Evolutionary conservation across 768 basidiomycete species (phyloP), one percentile per base, ranked within the genome.

Genomic region (Coprinopsis marcescibilis): DNA sequence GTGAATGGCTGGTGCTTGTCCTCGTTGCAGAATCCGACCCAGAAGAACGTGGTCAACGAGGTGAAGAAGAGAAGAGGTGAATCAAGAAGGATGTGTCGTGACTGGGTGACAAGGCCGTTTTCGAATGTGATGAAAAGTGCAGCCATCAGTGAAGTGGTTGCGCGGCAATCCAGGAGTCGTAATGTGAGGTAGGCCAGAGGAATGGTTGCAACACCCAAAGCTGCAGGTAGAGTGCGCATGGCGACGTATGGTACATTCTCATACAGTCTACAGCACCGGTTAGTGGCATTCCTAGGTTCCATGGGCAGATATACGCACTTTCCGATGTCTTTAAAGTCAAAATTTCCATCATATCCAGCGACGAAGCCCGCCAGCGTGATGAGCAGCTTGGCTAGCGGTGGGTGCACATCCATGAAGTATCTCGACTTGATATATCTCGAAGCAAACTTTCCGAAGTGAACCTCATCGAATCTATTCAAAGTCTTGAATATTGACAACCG

Each of bases 11-110:
- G 72, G 44, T 83, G 74, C 61, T 80, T 84, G 69, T 96, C 86
- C 64, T 95, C 91, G 66, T 92, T 93, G 61, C 77, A 84, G 69
- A 99, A 99, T 1, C 86, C 81, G 52, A 81, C 76, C 84, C 93
- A 99, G 45, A 89, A 65, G 65, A 94, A 91, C 40, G 76, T 69
- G 2, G 91, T 85, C 24, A 96, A 80, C 0, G 90, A 90, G 19
- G 94, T 97, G 72, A 98, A 99, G 75, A 99, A 98, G 57, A 99
- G 78, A 53, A 99, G 78, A n/a, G 93, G 94, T 13, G 93, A 93
- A 65, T 99, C 96, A 61, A 99, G 85, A 38, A 99, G 87, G 65
- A 99, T 97, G 59, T 92, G 83, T 11, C 96, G 83, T 2, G 93
- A 96, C 63, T 99, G 96, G 11, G 95, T 96, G 63, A 95, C 73